Base-by-base conservation (phyloP, 2,329 filamentous ascomycete genomes). In the Fonsecaea erecta region DNA sequence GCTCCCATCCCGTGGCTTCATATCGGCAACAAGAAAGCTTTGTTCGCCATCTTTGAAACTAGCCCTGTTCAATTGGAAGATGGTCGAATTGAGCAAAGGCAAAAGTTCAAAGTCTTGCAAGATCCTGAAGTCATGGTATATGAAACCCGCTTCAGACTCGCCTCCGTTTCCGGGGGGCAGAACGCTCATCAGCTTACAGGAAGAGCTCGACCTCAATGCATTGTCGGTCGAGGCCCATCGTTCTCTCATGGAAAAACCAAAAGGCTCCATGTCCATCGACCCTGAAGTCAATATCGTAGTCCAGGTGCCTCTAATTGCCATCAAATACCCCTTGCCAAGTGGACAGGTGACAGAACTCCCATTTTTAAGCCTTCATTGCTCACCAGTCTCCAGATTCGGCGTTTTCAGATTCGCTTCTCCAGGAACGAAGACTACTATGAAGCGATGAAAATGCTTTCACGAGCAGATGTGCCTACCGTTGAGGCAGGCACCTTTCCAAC, bases 401-500 rank as follows among this genome's bases (percentile, higher is more conserved):
- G 80, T 7, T 80, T 82, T 21, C 80, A 82, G 62, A 73, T 82
- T 64, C 81, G 80, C 60, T 81, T 81, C 59, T 70, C 71, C 1
- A 74, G 72, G 0, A 75, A 77, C 46, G 71, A 72, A 24, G 78
- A 82, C 62, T 82, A 77, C 65, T 78, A 77, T 55, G 75, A 75
- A 21, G 77, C 76, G 1, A 70, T 82, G 48, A 73, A 77, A 5
- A 74, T 80, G n/a, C 70, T 82, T 1, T 75, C 75, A 30, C 74
- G 76, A 48, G 76, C 77, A 43, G 76, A 77, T 37, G 81, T 80
- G 64, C 79, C 77, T n/a, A 75, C 80, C 37, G 77, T 76, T 9
- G 79, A 81, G 61, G 75, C 78, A 14, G 75, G 71, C n/a, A 64
- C 64, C 18, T 68, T 71, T 46, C 69, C 73, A 30, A 66, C 18